Base-by-base conservation (phyloP, 805 yeast species). In the Yarrowia yakushimensis region DNA sequence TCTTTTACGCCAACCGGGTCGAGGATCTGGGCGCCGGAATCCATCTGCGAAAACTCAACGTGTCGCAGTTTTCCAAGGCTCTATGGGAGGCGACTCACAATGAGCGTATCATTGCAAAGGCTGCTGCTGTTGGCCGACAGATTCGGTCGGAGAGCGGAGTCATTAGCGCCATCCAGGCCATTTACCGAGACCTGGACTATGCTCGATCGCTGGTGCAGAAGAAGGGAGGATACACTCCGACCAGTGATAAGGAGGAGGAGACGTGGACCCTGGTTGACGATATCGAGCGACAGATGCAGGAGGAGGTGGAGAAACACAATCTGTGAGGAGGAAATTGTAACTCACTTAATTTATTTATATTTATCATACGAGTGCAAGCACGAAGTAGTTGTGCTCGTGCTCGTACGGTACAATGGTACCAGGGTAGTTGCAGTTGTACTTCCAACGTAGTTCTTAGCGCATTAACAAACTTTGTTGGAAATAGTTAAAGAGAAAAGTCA, bases 1-100 rank as follows among this genome's bases (percentile, higher is more conserved):
- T 89, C 71, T 93, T 93, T 71, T 93, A 89, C 72, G 97, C 96
- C 0, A 78, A 82, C 22, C 79, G 97, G 64, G 87, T 93, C 2
- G 96, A 90, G 67, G 97, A 91, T 65, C 78, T 90, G 36, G 97
- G 97, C 0, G 93, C 83, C 23, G 98, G 98, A 2, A 67, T 91
- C 11, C 80, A 82, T 1, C 73, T 93, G 66, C 83, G 80, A 71
- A 85, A 88, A 67, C 77, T 93, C 67, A 90, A 87, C 66, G 79
- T 80, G 27, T 80, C 80, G 64, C 78, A 83, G 0, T 76, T 93
- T 63, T 75, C 87, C 1, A 82, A 82, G 62, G 97, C 96, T 0
- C 74, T 93, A 59, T 81, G 78, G 68, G 84, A 83, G 60, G 91
- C 84, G 0, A 84, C 91, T 0, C 81, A 85, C 0, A 85, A 89